phyloP scores from a whole-genome alignment of 139 green algal species.

The Diplosphaera chodatii region DNA sequence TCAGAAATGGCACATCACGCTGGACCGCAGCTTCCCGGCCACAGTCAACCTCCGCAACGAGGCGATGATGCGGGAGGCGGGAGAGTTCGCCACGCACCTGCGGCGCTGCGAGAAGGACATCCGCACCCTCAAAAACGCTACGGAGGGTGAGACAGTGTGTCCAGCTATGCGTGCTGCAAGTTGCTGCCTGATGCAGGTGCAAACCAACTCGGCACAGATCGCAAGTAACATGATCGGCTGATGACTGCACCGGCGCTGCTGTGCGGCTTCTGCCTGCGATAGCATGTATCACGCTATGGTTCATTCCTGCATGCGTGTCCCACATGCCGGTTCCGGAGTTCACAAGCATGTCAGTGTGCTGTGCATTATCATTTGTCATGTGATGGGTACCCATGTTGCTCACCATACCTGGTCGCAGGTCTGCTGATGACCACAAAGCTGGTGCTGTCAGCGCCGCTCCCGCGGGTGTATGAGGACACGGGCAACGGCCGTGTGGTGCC shows the following conservation, averaged over 20 bases:
- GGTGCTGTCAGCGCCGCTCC: constrained; percentile 62
- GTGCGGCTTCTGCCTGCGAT: too few relatives aligned
- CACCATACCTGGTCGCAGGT: constrained; percentile 14
- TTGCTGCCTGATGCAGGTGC: not conserved
- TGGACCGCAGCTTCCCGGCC: constrained; percentile 50
- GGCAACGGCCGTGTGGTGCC: constrained; percentile 59
- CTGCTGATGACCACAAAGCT: constrained; percentile 42
- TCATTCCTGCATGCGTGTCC: too few relatives aligned
- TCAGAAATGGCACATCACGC: constrained; percentile 54
- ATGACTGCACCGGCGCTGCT: too few relatives aligned
- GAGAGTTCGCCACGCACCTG: constrained; percentile 66
- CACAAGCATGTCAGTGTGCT: too few relatives aligned
- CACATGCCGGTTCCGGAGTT: too few relatives aligned
- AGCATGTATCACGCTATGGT: too few relatives aligned
- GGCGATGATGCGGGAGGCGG: constrained; percentile 77
- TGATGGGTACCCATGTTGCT: too few relatives aligned
- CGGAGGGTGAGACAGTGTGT: constrained; percentile 45
- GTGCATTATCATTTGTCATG: not conserved
- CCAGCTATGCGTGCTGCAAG: too few relatives aligned
- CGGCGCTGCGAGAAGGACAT: constrained; percentile 74
- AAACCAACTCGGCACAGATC: not conserved
- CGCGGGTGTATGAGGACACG: constrained; percentile 71
- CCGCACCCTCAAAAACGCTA: constrained; percentile 56
- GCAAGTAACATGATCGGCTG: too few relatives aligned
- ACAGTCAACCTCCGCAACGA: constrained; percentile 78